Percentiles rank a stretch among this genome's conserved stretches.
Evolutionary conservation across 202 grass and related monocot species (phyloP).

Genomic region (Panicum virgatum): DNA sequence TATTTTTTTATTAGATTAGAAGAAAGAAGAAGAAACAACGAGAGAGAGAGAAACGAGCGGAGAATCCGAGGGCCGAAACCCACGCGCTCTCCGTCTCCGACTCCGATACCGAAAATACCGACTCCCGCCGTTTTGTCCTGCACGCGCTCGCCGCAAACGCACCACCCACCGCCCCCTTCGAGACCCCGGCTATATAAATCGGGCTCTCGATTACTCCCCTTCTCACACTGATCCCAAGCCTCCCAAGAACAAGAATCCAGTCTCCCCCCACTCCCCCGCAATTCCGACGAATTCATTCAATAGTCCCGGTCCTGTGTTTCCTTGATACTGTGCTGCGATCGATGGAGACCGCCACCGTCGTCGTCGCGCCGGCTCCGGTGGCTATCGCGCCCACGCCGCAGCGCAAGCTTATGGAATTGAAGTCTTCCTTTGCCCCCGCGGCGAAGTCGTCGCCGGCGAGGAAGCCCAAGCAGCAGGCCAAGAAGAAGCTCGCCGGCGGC

Average conservation of each 20-base stretch:
- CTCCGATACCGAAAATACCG: not conserved
- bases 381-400: not conserved
- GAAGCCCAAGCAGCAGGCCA: constrained; percentile 31
- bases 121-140: not conserved
- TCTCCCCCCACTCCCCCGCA: too few species aligned
- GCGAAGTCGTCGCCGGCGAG: not conserved
- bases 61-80: constrained; percentile 31
- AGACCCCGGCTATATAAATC: constrained; percentile 11
- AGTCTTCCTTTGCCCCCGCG: not conserved
- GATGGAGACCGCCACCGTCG: constrained; percentile 30
- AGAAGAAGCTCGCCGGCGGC: constrained; percentile 59
- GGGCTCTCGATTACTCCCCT: not conserved
- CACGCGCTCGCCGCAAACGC: too few species aligned
- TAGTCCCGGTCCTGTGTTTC: not conserved
- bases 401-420: constrained; percentile 32
- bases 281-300: not conserved
- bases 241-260: constrained; percentile 26
- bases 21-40: not conserved
- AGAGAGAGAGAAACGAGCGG: not conserved
- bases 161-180: not conserved
- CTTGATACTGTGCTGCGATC: not conserved
- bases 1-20: too few species aligned
- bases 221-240: not conserved
- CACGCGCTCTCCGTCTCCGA: not conserved
- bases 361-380: constrained; percentile 17